Base-by-base conservation (phyloP, 164 flowering plant genomes). In the Taxillus chinensis region DNA sequence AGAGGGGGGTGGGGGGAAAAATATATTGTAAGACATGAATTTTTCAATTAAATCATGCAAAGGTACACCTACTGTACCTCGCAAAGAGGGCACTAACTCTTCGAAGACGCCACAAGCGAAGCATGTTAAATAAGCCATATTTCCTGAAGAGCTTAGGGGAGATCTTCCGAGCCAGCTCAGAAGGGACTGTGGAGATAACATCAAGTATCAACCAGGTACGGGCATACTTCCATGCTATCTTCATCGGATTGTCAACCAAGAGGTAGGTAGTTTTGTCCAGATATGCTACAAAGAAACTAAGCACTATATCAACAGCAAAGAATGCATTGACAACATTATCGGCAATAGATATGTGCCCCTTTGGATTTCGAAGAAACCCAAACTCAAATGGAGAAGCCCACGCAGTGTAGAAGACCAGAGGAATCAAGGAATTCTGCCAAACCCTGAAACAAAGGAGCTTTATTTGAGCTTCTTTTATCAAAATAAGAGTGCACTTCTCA, bases 321-420 rank as follows among this genome's bases (percentile, higher is more conserved):
- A 95, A 95, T 8, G 77, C 96, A 67, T 95, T 95, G 58, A 91
- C 96, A 11, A 91, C 80, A 62, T 95, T 95, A 58, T 95, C 99
- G 4, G 68, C 57, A 11, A 83, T 66, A 5, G 93, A 57, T 1
- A 89, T 77, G 4, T 78, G 80, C 53, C 70, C 77, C 38, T 52
- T 41, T 46, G 93, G 87, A 60, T 67, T 79, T 10, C 67, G 62
- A 12, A 95, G 75, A 74, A 95, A 91, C 2, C 93, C 96, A 55
- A 89, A 84, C 67, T 95, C 97, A 60, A 89, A 91, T 8, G 96
- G 96, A 4, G 93, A 95, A 8, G 77, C 97, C 99, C 99, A 95
- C 51, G 97, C 96, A 7, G 90, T 83, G 67, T 86, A 91, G 45
- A 87, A 15, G 11, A 91, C 97, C 51, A 89, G 76, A 66, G 84